Evolutionary conservation across 2,329 filamentous ascomycete genomes (phyloP).

Genomic region (Penicillium sp.): DNA sequence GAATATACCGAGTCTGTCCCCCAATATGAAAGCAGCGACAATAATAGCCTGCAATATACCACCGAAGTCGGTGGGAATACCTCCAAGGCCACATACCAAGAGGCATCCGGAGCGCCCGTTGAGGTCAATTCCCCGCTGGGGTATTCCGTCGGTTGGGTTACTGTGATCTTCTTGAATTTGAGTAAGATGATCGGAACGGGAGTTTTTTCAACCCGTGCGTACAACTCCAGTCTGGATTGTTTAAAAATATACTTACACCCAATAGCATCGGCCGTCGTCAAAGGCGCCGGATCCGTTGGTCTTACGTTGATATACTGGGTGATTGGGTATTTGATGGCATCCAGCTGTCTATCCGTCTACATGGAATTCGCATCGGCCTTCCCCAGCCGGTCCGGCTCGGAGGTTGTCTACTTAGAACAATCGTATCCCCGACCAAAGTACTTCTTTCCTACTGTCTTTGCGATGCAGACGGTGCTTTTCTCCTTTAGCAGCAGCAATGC

Average conservation of each 20-base stretch:
- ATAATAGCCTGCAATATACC: slow-evolving; percentile 3
- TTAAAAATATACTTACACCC: not conserved
- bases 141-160: slow-evolving; percentile 55
- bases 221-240: not conserved
- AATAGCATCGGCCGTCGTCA: slow-evolving; percentile 55
- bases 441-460: slow-evolving; percentile 63
- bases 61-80: slow-evolving; percentile 41
- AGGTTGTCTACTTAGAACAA: slow-evolving; percentile 68
- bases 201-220: slow-evolving; percentile 63
- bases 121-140: slow-evolving; percentile 59
- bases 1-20: not conserved
- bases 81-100: slow-evolving; percentile 54
- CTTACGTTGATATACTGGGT: slow-evolving; percentile 63
- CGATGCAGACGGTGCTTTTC: slow-evolving; percentile 60
- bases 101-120: slow-evolving; percentile 61
- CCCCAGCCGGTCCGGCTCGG: slow-evolving; percentile 62
- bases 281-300: slow-evolving; percentile 60
- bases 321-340: slow-evolving; percentile 59
- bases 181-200: slow-evolving; percentile 64
- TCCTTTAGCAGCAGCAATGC: slow-evolving; percentile 66
- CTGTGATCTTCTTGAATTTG: slow-evolving; percentile 60
- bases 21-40: slow-evolving; percentile 1
- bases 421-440: slow-evolving; percentile 63
- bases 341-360: slow-evolving; percentile 57
- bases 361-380: slow-evolving; percentile 65